Percentiles rank a stretch among this genome's conserved stretches.
Conservation (phyloP, 768 basidiomycete genomes). For the Mycena pura region DNA sequence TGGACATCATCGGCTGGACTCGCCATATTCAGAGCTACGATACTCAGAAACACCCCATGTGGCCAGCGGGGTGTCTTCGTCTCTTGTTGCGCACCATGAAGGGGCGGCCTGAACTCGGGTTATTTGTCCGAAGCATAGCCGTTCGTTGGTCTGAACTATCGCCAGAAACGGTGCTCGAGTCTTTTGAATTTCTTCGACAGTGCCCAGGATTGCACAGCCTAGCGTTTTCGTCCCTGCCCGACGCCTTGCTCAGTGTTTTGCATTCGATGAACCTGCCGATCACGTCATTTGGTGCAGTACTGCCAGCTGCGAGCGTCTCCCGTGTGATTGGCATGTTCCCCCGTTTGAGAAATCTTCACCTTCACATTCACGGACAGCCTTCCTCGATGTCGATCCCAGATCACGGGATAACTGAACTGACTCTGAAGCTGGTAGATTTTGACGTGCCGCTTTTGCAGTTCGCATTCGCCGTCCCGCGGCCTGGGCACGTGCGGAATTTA, state of each 20-base stretch:
- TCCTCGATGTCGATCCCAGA: conserved; percentile 1
- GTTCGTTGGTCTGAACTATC: conserved; percentile 5
- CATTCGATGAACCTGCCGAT: conserved; percentile 4
- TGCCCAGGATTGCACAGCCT: conserved; percentile 16
- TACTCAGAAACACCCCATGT: conserved; percentile 33
- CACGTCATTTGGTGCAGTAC: conserved; percentile 15
- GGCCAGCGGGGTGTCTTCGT: conserved; percentile 32
- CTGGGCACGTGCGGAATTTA: neutral
- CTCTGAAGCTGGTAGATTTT: neutral
- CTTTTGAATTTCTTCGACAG: neutral
- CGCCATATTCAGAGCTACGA: conserved; percentile 6
- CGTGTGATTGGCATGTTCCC: conserved; percentile 9
- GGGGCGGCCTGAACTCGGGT: conserved; percentile 31
- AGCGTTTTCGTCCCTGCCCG: conserved; percentile 6
- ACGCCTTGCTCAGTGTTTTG: neutral
- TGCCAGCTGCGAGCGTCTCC: neutral
- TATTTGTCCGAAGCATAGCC: conserved; percentile 15
- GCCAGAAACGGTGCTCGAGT: neutral
- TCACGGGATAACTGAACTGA: neutral
- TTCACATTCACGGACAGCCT: conserved; percentile 13
- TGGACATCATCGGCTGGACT: conserved; percentile 37
- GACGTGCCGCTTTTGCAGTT: neutral
- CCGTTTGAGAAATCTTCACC: neutral
- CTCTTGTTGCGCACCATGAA: conserved; percentile 35
- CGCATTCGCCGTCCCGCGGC: neutral